Base-by-base conservation (phyloP, 345 rosid genomes). In the Camelina laxa region DNA sequence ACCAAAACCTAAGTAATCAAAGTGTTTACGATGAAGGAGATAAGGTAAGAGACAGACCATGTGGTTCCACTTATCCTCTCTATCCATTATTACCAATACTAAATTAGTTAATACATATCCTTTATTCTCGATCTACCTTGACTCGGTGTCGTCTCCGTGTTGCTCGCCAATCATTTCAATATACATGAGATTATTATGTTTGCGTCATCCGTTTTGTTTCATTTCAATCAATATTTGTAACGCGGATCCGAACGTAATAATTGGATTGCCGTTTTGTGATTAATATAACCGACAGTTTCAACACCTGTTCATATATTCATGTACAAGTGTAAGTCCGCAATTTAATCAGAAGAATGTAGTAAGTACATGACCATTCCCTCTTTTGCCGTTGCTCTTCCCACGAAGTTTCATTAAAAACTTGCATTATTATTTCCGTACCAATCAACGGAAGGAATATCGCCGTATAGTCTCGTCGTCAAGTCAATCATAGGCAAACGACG, bases 41-140 rank as follows among this genome's bases (percentile, higher is more conserved):
- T 75, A 60, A 75, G 67, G 27, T 31, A 67, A 21, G 79, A 69
- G 64, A 75, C 69, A 75, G 9, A 53, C 70, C 79, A 75, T 75
- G 79, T 75, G 79, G 64, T 68, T 69, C 61, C 64, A 60, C n/a
- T 47, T 67, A 75, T 58, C 61, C 54, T 19, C 4, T 36, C 2
- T 17, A 4, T 48, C 9, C 24, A 48, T 44, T 19, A 38, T 27
- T 24, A 36, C 11, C 33, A 36, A 24, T 24, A 56, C 39, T 36
- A 47, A 60, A 65, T 42, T 31, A 31, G 35, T 33, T 50, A 66
- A n/a, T 36, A 47, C 51, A 74, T 36, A 24, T 67, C 55, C 47
- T 67, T 38, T 19, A 51, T 67, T 15, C 48, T 61, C 50, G 54
- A 60, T 53, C 58, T 42, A 60, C 12, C 30, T 30, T 75, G 68